Conservation (phyloP, 1,284 basidiomycete genomes). For the Ganoderma multipileum region DNA sequence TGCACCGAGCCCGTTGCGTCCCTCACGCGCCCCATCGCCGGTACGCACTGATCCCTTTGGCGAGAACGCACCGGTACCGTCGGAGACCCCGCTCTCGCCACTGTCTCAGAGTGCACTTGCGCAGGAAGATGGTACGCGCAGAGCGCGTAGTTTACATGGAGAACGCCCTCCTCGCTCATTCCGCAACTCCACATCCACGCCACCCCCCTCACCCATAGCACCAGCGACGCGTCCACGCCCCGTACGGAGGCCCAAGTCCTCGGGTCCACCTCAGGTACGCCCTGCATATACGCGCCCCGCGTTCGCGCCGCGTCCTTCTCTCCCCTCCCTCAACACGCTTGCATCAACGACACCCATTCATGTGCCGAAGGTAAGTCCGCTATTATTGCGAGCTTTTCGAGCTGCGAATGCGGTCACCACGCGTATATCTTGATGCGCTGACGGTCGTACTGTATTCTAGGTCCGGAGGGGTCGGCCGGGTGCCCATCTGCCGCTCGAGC, state of each 20-base stretch:
- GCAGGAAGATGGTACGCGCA: conserved; percentile 15
- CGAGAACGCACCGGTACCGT: conserved; percentile 18
- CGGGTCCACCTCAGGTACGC: conserved; percentile 46
- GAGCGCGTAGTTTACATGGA: conserved; percentile 16
- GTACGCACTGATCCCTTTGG: conserved; percentile 30
- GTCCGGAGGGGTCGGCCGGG: conserved; percentile 35
- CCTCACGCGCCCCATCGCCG: conserved; percentile 30
- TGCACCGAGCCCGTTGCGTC: conserved; percentile 39
- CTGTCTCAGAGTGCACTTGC: conserved; percentile 27
- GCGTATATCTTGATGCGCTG: conserved; percentile 23
- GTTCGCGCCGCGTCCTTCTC: conserved; percentile 58
- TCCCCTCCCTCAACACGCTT: conserved; percentile 69
- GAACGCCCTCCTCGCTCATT: conserved; percentile 24
- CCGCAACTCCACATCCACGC: conserved; percentile 27
- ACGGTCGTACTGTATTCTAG: conserved; percentile 24
- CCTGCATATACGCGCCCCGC: conserved; percentile 50
- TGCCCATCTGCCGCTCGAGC: conserved; percentile 36
- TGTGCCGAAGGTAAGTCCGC: conserved; percentile 58
- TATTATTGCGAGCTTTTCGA: conserved; percentile 10
- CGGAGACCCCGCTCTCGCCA: conserved; percentile 37
- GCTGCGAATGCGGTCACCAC: conserved; percentile 18
- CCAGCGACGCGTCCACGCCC: conserved; percentile 29
- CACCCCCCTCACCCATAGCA: conserved; percentile 34
- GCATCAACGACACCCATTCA: conserved; percentile 63
- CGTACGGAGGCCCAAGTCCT: conserved; percentile 44